Conservation (phyloP, 768 basidiomycete genomes). For the Antrodiella citrinella region DNA sequence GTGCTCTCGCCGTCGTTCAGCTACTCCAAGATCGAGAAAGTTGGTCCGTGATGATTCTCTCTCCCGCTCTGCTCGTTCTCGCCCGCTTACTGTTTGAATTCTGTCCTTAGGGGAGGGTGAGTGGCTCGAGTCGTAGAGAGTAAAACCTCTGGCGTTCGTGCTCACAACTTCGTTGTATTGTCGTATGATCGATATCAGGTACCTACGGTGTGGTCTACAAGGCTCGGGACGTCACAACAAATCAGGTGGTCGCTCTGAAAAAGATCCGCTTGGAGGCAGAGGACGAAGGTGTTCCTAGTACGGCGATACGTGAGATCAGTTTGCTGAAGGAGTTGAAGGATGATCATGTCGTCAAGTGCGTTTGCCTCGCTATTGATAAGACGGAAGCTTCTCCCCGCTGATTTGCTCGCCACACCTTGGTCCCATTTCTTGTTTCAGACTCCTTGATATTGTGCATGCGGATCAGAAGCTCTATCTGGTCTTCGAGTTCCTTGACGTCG, state of each 20-base stretch:
- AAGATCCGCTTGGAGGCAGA: constrained; percentile 98
- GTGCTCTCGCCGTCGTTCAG: constrained; percentile 33
- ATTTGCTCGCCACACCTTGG: constrained; percentile 1
- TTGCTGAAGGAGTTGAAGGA: constrained; percentile 94
- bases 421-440: constrained; percentile 34
- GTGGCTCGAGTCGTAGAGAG: constrained; percentile 11
- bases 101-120: constrained; percentile 41
- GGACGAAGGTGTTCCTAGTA: constrained; percentile 97
- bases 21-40: constrained; percentile 96
- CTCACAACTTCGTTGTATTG: background rate
- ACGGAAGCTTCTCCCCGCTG: background rate
- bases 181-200: constrained; percentile 39
- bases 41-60: constrained; percentile 61
- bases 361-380: constrained; percentile 7
- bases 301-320: constrained; percentile 97
- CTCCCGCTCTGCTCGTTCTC: background rate
- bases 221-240: constrained; percentile 73
- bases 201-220: constrained; percentile 99
- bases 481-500: constrained; percentile 95
- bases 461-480: constrained; percentile 98
- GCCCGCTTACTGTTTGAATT: background rate
- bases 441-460: constrained; percentile 93
- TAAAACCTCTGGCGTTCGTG: background rate
- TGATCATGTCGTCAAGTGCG: constrained; percentile 89
- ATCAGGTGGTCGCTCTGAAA: constrained; percentile 90